These are phyloP conservation scores for Pseudodiploospora longispora DNA, from an alignment of 2,329 filamentous ascomycete species.

Conservation along the genomic window DNA sequence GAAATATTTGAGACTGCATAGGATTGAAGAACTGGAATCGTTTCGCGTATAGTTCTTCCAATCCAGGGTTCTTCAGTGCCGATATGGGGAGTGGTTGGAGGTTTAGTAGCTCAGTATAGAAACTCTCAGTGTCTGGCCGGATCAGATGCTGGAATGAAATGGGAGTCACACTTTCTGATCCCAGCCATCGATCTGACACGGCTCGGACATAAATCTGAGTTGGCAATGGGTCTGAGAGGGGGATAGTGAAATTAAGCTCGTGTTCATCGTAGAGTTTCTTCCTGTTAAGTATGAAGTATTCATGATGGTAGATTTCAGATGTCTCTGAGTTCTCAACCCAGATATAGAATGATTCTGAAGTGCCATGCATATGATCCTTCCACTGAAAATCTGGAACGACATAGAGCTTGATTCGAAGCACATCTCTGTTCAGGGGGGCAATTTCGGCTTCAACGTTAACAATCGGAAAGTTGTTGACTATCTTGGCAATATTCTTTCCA, in stretches of 20 bases:
- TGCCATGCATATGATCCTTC: constrained; percentile 91
- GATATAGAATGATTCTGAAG: constrained; percentile 93
- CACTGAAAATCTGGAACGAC: constrained; percentile 86
- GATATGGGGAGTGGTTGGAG: constrained; percentile 82
- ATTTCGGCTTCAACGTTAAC: constrained; percentile 88
- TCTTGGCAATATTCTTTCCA: constrained; percentile 70
- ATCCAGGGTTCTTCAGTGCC: constrained; percentile 74
- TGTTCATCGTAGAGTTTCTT: constrained; percentile 93
- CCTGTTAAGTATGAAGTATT: constrained; percentile 88
- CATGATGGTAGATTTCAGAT: constrained; percentile 94
- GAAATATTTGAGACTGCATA: constrained; percentile 99
- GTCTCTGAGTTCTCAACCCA: constrained; percentile 99
- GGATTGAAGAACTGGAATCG: constrained; percentile 97
- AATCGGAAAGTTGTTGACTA: constrained; percentile 88
- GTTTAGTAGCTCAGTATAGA: constrained; percentile 90
- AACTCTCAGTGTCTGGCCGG: constrained; percentile 90
- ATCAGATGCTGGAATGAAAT: constrained; percentile 98
- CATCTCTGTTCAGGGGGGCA: constrained; percentile 88
- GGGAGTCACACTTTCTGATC: constrained; percentile 88
- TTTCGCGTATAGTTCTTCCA: constrained; percentile 83
- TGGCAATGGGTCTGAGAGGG: constrained; percentile 83
- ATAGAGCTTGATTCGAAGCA: constrained; percentile 80
- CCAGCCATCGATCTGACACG: constrained; percentile 92
- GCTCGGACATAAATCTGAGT: constrained; percentile 94
- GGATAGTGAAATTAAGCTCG: constrained; percentile 96